Evolutionary conservation across 345 rosid genomes (phyloP).

Genomic region (Populus davidiana): DNA sequence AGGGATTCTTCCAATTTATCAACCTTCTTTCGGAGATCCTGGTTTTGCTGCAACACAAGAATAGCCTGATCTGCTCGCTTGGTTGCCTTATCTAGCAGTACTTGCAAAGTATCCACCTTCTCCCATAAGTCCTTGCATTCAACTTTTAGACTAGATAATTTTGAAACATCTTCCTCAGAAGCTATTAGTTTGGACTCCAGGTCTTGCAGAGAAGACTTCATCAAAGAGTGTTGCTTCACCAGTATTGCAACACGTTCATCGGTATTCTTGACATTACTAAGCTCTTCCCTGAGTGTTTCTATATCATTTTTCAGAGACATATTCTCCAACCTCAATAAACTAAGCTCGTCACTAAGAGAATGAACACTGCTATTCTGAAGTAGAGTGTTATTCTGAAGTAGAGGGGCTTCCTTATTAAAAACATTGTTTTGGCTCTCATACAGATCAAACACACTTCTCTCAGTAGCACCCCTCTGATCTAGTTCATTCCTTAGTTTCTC

Average conservation of each 20-base stretch:
- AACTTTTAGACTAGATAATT: slow-evolving; percentile 58
- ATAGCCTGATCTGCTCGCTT: slow-evolving; percentile 84
- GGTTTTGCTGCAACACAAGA: slow-evolving; percentile 73
- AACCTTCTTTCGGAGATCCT: slow-evolving; percentile 71
- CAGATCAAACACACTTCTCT: slow-evolving; percentile 18
- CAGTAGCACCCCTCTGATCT: slow-evolving; percentile 33
- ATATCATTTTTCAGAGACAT: slow-evolving; percentile 58
- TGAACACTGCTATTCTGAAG: slow-evolving; percentile 34
- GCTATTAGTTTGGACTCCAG: slow-evolving; percentile 62
- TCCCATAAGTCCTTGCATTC: slow-evolving; percentile 68
- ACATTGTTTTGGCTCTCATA: slow-evolving; percentile 19
- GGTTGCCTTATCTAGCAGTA: slow-evolving; percentile 60
- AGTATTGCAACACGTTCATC: slow-evolving; percentile 60
- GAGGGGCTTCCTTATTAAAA: slow-evolving; percentile 24
- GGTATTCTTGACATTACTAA: slow-evolving; percentile 48
- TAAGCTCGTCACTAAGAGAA: slow-evolving; percentile 61
- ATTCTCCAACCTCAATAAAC: slow-evolving; percentile 62
- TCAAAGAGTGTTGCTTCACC: slow-evolving; percentile 57
- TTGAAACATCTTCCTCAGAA: slow-evolving; percentile 71
- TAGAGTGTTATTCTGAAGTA: slow-evolving; percentile 32
- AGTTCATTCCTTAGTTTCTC: slow-evolving; percentile 61
- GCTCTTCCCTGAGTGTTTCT: slow-evolving; percentile 54
- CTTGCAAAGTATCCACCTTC: slow-evolving; percentile 70
- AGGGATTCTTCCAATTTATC: slow-evolving; percentile 76
- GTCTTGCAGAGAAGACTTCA: slow-evolving; percentile 68